phyloP scores from a whole-genome alignment of 1,139 yeast species.

The Taphrina betulina region DNA sequence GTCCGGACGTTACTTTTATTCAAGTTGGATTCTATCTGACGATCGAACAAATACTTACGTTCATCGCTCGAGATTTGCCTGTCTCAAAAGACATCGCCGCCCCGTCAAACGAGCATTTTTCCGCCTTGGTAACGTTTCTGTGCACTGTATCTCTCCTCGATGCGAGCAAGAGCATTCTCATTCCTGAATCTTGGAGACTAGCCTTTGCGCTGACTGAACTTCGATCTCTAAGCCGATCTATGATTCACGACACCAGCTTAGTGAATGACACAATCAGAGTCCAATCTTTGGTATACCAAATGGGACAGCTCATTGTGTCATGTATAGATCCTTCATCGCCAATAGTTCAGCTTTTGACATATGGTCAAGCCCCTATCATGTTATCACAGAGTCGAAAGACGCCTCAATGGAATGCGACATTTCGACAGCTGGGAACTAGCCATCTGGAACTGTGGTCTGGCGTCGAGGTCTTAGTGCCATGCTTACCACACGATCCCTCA shows the following conservation, averaged over 20 bases:
- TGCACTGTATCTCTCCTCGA: constrained; percentile 2
- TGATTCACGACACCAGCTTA: constrained; percentile 8
- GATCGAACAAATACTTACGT: constrained; percentile 25
- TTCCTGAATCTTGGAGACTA: constrained; percentile 1
- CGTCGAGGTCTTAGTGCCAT: not conserved
- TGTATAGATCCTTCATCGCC: constrained; percentile 6
- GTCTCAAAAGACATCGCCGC: not conserved
- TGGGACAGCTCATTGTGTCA: constrained; percentile 1
- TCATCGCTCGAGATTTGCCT: constrained; percentile 9
- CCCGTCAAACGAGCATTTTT: not conserved
- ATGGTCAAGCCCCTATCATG: not conserved
- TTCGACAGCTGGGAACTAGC: constrained; percentile 3
- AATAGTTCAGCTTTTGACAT: constrained; percentile 6
- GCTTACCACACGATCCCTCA: not conserved
- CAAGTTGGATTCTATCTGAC: constrained; percentile 10
- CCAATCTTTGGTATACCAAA: not conserved
- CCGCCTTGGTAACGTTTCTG: constrained; percentile 7
- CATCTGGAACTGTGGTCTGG: constrained; percentile 11
- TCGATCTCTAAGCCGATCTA: not conserved
- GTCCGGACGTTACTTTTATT: constrained; percentile 18
- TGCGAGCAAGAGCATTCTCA: not conserved
- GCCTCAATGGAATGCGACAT: not conserved
- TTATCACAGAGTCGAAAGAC: not conserved
- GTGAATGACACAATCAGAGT: not conserved
- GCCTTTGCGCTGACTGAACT: not conserved